Conservation (phyloP, 208 protist genomes). For the Tetramitus jugosus region DNA sequence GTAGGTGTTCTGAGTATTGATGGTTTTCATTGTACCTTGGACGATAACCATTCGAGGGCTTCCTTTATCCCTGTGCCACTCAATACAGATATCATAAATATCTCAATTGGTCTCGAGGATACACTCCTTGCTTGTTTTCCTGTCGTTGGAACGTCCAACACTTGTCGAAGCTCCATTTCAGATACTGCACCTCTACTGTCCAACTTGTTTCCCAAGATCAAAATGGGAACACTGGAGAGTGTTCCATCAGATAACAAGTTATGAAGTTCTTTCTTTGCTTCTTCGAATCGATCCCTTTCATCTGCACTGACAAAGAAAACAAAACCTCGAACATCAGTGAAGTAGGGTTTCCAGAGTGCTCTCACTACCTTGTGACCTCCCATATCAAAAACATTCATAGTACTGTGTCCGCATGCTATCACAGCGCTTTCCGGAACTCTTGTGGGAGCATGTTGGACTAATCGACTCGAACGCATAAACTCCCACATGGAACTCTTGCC, state of each 20-base stretch:
- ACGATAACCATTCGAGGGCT: no score
- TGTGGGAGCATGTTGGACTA: no score
- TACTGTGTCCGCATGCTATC: no score
- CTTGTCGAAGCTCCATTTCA: slow-evolving; percentile 80
- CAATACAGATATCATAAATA: no score
- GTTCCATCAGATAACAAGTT: slow-evolving; percentile 80
- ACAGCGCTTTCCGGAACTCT: no score
- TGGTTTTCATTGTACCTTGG: no score
- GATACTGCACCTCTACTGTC: slow-evolving; percentile 82
- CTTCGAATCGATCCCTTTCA: slow-evolving; percentile 85
- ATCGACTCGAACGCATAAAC: no score
- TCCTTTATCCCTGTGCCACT: no score
- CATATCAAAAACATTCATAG: no score
- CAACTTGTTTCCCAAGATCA: slow-evolving; percentile 99
- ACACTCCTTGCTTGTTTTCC: slow-evolving; percentile 78
- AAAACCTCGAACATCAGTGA: slow-evolving; percentile 93
- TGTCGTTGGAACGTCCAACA: slow-evolving; percentile 73
- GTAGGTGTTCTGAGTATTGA: no score
- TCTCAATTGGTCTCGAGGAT: slow-evolving; percentile 87
- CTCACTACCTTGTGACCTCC: slow-evolving; percentile 92
- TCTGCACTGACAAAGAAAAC: slow-evolving; percentile 97
- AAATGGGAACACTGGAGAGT: slow-evolving; percentile 89
- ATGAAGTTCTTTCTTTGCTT: slow-evolving; percentile 86
- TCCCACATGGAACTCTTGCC: no score
- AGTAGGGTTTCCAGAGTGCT: slow-evolving; percentile 97